These are phyloP conservation scores for Boletus huronensis DNA, from an alignment of 768 basidiomycete genomes.

Conservation along the genomic window DNA sequence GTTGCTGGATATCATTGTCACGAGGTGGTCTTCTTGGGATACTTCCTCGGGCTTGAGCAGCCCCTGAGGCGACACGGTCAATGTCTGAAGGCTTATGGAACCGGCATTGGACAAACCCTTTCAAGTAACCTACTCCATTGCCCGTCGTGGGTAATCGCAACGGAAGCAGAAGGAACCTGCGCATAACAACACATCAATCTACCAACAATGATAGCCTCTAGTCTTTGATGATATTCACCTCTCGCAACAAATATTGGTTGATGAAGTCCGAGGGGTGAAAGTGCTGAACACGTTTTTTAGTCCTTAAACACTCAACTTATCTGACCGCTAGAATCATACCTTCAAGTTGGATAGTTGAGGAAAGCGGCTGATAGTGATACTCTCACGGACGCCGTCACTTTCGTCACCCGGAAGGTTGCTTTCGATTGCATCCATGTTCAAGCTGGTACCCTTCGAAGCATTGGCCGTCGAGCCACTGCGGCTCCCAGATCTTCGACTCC, in stretches of 20 bases:
- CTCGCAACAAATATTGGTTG: constrained; percentile 4
- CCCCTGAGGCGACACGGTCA: background rate
- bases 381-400: background rate
- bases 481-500: background rate
- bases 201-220: background rate
- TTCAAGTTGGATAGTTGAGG: background rate
- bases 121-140: constrained; percentile 8
- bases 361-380: background rate
- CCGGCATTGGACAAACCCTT: background rate
- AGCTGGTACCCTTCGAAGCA: background rate
- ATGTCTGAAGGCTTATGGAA: too few relatives aligned
- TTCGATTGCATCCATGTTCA: background rate
- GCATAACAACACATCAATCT: background rate
- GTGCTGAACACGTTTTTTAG: background rate
- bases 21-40: background rate
- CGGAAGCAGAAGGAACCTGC: constrained; percentile 6
- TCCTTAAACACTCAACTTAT: background rate
- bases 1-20: background rate
- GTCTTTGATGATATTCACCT: background rate
- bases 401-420: background rate
- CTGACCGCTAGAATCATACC: background rate
- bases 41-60: background rate
- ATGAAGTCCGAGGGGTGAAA: constrained; percentile 14
- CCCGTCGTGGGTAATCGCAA: constrained; percentile 9
- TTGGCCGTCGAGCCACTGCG: background rate